Conservation (phyloP, 306 rosid species). For the Cercis canadensis region DNA sequence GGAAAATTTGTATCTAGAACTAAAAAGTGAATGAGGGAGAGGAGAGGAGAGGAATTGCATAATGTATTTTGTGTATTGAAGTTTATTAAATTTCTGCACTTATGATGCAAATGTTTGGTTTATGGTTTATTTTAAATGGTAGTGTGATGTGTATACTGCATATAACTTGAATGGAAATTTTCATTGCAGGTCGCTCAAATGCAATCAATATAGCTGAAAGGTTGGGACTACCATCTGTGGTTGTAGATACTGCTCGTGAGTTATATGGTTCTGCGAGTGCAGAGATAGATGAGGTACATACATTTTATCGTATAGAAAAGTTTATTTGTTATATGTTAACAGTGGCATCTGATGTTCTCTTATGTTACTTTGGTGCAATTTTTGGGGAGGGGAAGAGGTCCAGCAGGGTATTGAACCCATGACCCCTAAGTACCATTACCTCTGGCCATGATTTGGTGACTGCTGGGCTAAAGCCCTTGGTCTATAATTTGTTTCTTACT, state of each 20-base stretch:
- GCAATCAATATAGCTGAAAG: conserved; percentile 92
- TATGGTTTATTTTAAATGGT: conserved; percentile 22
- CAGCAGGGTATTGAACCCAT: too few species aligned
- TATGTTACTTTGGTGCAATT: background rate
- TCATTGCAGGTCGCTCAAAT: conserved; percentile 82
- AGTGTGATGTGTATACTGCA: background rate
- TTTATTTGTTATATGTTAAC: conserved; percentile 9
- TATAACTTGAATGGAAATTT: conserved; percentile 26
- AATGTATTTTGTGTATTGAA: background rate
- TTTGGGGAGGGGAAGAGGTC: too few species aligned
- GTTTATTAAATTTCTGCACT: background rate
- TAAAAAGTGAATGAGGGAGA: too few species aligned
- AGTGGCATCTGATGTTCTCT: background rate
- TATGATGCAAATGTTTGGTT: conserved; percentile 10
- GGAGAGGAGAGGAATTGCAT: background rate
- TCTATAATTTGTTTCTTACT: background rate
- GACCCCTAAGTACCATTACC: too few species aligned
- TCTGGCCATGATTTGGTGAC: too few species aligned
- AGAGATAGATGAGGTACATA: conserved; percentile 89
- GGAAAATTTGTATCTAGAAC: too few species aligned
- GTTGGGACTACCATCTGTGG: conserved; percentile 72
- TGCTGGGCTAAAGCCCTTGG: too few species aligned
- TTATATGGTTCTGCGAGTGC: conserved; percentile 91
- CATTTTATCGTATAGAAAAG: background rate
- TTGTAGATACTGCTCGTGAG: conserved; percentile 75